Conservation (phyloP, 352 stramenopile genomes). For the Pythium dissotocum region DNA sequence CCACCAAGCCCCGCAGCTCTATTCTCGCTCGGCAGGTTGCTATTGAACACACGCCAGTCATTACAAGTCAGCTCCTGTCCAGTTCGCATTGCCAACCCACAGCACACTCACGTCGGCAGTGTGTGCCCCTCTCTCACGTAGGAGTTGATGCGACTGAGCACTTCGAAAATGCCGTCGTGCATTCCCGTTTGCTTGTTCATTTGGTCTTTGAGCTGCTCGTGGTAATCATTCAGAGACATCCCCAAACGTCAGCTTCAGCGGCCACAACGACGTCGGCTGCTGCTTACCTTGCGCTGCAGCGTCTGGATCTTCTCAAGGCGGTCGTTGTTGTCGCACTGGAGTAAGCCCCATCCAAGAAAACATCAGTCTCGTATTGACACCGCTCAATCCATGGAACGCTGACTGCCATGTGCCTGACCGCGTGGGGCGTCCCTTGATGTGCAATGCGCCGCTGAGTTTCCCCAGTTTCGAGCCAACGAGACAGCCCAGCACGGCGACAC, state of each 20-base stretch:
- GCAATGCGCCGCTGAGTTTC: slow-evolving; percentile 66
- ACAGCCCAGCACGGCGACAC: slow-evolving; percentile 56
- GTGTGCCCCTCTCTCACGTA: slow-evolving; percentile 76
- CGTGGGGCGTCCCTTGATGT: slow-evolving; percentile 60
- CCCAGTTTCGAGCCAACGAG: slow-evolving; percentile 69
- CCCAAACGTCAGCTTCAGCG: neutral
- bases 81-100: neutral
- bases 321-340: slow-evolving; percentile 86
- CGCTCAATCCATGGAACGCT: slow-evolving; percentile 32
- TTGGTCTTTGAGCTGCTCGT: slow-evolving; percentile 77
- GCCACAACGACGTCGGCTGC: too few relatives aligned
- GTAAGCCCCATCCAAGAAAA: neutral
- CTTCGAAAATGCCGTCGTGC: slow-evolving; percentile 87
- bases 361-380: neutral
- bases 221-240: neutral
- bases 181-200: slow-evolving; percentile 86
- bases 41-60: slow-evolving; percentile 15
- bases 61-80: neutral
- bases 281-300: slow-evolving; percentile 70
- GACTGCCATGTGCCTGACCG: slow-evolving; percentile 52
- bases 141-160: slow-evolving; percentile 76
- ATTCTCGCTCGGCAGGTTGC: slow-evolving; percentile 86
- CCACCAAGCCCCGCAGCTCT: slow-evolving; percentile 74
- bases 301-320: slow-evolving; percentile 68
- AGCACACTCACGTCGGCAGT: slow-evolving; percentile 49